phyloP scores from a whole-genome alignment of 768 basidiomycete species.

The Baorangia bicolor region DNA sequence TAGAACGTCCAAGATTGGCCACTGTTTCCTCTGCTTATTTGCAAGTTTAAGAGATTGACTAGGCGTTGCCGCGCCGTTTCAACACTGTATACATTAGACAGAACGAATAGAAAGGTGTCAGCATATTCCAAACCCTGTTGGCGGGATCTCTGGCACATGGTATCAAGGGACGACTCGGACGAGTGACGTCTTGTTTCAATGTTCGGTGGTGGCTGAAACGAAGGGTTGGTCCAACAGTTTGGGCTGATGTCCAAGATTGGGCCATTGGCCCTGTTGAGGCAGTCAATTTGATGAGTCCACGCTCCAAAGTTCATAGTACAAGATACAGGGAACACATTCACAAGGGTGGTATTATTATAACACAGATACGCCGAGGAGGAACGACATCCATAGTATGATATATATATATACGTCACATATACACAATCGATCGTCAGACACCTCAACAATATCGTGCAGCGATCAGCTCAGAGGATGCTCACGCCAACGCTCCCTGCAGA shows the following conservation, averaged over 20 bases:
- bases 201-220: too few species aligned
- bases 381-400: background rate
- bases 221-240: background rate
- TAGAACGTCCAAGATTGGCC: too few species aligned
- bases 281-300: background rate
- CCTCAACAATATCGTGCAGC: too few species aligned
- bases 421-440: background rate
- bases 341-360: background rate
- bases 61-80: too few species aligned
- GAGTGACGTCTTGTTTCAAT: too few species aligned
- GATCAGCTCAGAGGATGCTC: background rate
- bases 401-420: background rate
- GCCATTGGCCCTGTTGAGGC: background rate
- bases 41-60: too few species aligned
- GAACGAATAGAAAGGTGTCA: too few species aligned
- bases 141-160: too few species aligned
- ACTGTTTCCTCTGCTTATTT: too few species aligned
- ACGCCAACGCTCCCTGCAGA: slow-evolving; percentile 26
- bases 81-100: too few species aligned
- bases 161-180: too few species aligned
- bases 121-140: too few species aligned
- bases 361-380: background rate
- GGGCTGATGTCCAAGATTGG: background rate
- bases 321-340: background rate
- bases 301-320: background rate